These are phyloP conservation scores for Phytophthora pini DNA, from an alignment of 352 stramenopile genomes.

Conservation along the genomic window DNA sequence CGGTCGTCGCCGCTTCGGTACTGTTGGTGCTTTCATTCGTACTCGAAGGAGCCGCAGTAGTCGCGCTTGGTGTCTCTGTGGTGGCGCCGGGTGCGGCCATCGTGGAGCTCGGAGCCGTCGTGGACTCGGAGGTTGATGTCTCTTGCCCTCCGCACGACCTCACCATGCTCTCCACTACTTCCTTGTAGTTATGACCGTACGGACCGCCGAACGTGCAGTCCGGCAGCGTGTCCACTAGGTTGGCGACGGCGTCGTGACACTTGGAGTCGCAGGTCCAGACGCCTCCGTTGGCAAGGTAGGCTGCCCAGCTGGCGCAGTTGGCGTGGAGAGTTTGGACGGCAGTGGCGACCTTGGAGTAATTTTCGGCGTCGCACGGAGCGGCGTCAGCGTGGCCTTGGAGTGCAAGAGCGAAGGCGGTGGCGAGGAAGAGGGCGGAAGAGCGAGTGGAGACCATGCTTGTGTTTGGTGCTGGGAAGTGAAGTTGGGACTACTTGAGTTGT, in stretches of 20 bases:
- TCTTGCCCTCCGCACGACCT: not conserved
- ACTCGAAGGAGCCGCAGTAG: not conserved
- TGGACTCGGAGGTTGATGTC: not conserved
- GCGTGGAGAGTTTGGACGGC: slow-evolving; percentile 10
- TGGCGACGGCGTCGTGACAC: slow-evolving; percentile 15
- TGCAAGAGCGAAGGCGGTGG: not conserved
- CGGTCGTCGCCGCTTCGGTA: too few species aligned
- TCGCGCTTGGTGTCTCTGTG: slow-evolving; percentile 2
- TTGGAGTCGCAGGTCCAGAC: slow-evolving; percentile 21
- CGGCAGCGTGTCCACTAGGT: slow-evolving; percentile 13
- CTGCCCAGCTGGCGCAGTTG: slow-evolving; percentile 18
- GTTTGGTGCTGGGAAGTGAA: not conserved
- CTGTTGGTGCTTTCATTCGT: too few species aligned
- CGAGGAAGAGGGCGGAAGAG: not conserved
- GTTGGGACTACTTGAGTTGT: not conserved
- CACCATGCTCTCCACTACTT: slow-evolving; percentile 9
- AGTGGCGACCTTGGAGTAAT: slow-evolving; percentile 1
- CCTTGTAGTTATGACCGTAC: slow-evolving; percentile 24
- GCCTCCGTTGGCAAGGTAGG: slow-evolving; percentile 18
- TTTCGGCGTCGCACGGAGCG: not conserved
- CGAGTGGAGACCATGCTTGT: slow-evolving; percentile 8
- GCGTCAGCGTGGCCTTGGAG: slow-evolving; percentile 1
- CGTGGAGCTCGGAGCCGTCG: not conserved
- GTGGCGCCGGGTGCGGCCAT: not conserved
- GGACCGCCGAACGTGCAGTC: slow-evolving; percentile 17